Conservation (phyloP, 495 filamentous ascomycete genomes). For the Penicillium fimorum region DNA sequence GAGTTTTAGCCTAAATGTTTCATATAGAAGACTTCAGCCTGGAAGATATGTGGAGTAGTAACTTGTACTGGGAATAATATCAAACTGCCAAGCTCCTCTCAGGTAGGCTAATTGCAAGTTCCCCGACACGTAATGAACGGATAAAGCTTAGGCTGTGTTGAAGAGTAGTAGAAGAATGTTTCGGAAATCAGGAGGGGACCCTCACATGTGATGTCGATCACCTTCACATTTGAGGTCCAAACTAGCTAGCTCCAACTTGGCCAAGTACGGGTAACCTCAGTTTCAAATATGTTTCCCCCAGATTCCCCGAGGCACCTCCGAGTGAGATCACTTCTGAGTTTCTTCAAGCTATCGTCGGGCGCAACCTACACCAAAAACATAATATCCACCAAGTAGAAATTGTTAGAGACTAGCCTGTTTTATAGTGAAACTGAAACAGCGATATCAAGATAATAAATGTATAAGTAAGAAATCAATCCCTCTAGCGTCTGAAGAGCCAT, state of each 20-base stretch:
- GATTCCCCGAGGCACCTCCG: slow-evolving; percentile 2
- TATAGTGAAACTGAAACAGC: slow-evolving; percentile 18
- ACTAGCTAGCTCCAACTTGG: not conserved
- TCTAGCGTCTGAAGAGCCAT: not conserved
- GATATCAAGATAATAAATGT: not conserved
- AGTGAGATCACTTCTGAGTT: not conserved
- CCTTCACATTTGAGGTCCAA: not conserved
- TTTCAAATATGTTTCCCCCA: not conserved
- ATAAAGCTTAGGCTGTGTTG: slow-evolving; percentile 1
- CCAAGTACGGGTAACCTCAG: not conserved
- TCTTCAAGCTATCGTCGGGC: not conserved
- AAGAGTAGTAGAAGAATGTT: not conserved
- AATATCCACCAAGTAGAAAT: not conserved
- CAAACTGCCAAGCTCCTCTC: not conserved
- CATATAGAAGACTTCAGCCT: slow-evolving; percentile 3
- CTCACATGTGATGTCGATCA: not conserved
- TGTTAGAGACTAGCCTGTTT: slow-evolving; percentile 3
- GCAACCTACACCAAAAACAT: not conserved
- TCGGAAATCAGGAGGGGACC: not conserved
- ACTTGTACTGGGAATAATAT: not conserved
- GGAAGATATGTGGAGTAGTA: not conserved
- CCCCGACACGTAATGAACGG: not conserved
- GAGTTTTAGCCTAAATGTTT: slow-evolving; percentile 6
- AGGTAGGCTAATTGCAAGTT: not conserved
- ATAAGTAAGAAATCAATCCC: not conserved